Evolutionary conservation across 1,284 basidiomycete genomes (phyloP).

Genomic region (Microbotryum silenes-acaulis): DNA sequence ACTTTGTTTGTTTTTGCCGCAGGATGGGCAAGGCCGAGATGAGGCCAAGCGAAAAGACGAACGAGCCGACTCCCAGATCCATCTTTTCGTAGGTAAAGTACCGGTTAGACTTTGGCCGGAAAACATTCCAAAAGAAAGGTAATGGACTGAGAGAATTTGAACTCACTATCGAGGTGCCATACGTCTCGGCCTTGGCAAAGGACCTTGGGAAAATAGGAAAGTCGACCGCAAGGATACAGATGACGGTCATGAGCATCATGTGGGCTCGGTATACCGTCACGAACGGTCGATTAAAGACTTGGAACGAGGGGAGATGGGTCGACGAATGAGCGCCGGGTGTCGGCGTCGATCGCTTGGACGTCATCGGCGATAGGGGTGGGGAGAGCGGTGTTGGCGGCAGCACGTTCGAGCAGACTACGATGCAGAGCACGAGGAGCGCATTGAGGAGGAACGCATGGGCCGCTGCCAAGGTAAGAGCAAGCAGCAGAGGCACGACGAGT

Average conservation of each 20-base stretch:
- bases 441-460: constrained; percentile 52
- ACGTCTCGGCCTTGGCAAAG: constrained; percentile 89
- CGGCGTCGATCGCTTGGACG: constrained; percentile 4
- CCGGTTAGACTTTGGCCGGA: background rate
- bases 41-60: constrained; percentile 88
- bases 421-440: constrained; percentile 42
- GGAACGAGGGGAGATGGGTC: constrained; percentile 5
- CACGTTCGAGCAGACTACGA: background rate
- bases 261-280: constrained; percentile 85
- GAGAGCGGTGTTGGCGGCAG: background rate
- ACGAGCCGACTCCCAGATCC: constrained; percentile 95
- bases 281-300: constrained; percentile 45
- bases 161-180: constrained; percentile 79
- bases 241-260: constrained; percentile 87
- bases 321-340: background rate
- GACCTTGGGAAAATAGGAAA: constrained; percentile 83
- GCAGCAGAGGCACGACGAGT: constrained; percentile 65
- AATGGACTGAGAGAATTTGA: background rate
- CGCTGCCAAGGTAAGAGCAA: constrained; percentile 70
- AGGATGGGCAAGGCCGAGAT: constrained; percentile 68
- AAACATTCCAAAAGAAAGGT: background rate
- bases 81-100: constrained; percentile 53
- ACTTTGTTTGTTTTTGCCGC: constrained; percentile 34
- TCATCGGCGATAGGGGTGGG: constrained; percentile 1
- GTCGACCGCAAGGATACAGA: constrained; percentile 92